Evolutionary conservation across 2,329 filamentous ascomycete species (phyloP), one percentile per base, ranked within the genome.

Genomic region (Tolypocladium endophyticum): DNA sequence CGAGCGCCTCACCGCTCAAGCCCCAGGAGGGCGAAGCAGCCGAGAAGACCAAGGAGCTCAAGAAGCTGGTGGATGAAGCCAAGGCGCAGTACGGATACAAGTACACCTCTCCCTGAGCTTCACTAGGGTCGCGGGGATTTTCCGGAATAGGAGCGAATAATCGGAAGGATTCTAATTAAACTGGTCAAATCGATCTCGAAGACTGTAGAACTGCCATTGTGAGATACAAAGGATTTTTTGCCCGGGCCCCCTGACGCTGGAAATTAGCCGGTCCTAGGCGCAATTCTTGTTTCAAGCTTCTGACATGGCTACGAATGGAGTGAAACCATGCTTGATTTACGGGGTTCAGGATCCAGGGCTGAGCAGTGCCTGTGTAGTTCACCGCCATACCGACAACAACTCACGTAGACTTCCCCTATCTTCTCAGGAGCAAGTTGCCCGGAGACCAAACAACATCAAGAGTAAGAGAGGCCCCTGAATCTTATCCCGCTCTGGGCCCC

Each of bases 61-160:
- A 62, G 64, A 68, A 67, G 60, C 61, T 75, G 11, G 61, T 79
- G 4, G 68, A 72, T 7, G 70, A 73, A 52, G 71, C 74, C 5
- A 79, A 80, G 75, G 72, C 74, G 67, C 70, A 78, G 68, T 79
- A 76, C 61, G 73, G 73, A 8, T 80, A 80, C 64, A 79, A 79
- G 70, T 80, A 77, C 59, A 56, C 70, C 2, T 77, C 75, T 6
- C 77, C 77, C 11, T 79, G 58, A 62, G 20, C 36, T 1, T 30
- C 18, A n/a, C 8, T 9, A n/a, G 39, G 20, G 20, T n/a, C 18
- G n/a, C 9, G 28, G 1, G 18, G 28, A 2, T 28, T 7, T 7
- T 2, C 16, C 16, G 14, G 45, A 30, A 4, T 18, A 3, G 45
- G 7, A 16, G 25, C 23, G 14, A 16, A 25, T 28, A 28, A 25